These are phyloP conservation scores for Herpotrichia juniperi DNA, from an alignment of 2,329 filamentous ascomycete species.

Conservation along the genomic window DNA sequence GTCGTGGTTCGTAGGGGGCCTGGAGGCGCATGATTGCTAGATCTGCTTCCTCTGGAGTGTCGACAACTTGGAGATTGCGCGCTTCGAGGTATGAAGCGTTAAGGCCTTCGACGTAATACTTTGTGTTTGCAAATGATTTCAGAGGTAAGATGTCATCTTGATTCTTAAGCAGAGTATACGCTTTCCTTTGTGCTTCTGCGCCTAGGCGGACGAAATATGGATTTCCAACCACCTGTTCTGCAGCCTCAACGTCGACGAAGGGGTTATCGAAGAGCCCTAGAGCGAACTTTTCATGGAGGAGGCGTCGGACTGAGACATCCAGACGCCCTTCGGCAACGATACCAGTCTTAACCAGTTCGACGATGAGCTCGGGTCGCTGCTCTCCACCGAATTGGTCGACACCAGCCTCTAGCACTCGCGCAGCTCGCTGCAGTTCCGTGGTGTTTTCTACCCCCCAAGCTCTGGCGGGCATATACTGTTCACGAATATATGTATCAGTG, in stretches of 20 bases:
- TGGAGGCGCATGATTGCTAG: conserved; percentile 49
- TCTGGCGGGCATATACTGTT: conserved; percentile 55
- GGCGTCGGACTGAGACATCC: conserved; percentile 53
- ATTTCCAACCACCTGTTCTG: conserved; percentile 52
- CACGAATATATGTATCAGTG: conserved; percentile 51
- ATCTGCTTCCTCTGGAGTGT: conserved; percentile 47
- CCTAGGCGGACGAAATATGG: conserved; percentile 50
- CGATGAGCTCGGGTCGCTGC: conserved; percentile 54
- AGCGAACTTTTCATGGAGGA: conserved; percentile 58
- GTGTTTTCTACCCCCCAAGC: conserved; percentile 59
- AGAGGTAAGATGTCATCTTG: conserved; percentile 38
- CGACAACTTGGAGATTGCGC: conserved; percentile 42
- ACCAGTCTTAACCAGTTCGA: conserved; percentile 53
- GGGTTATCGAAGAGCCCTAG: conserved; percentile 60
- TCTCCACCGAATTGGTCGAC: conserved; percentile 62
- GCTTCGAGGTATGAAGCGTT: conserved; percentile 37
- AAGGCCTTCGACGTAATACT: conserved; percentile 46
- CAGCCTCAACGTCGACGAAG: conserved; percentile 55
- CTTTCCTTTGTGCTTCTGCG: conserved; percentile 44
- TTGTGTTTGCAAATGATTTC: conserved; percentile 19
- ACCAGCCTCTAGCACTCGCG: conserved; percentile 56
- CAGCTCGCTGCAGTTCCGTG: conserved; percentile 50
- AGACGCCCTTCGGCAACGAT: conserved; percentile 52
- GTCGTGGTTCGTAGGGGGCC: conserved; percentile 50
- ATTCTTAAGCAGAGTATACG: conserved; percentile 47